Base-by-base conservation (phyloP, 345 rosid species). In the Eucalyptus sp. region DNA sequence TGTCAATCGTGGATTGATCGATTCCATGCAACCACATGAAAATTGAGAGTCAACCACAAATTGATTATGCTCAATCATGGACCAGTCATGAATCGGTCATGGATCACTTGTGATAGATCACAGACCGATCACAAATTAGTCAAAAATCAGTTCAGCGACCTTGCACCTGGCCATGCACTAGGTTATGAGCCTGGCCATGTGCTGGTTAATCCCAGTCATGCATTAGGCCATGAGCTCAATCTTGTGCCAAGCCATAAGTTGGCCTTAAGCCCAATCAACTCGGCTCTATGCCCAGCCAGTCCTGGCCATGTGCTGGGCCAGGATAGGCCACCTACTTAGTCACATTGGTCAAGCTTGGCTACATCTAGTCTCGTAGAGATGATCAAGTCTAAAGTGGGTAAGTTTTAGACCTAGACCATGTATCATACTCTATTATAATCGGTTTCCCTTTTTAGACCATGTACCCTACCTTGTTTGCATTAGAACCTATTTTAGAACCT, bases 331-430 rank as follows among this genome's bases (percentile, higher is more conserved):
- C 64, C 12, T 2, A 58, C 64, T 58, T 58, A 58, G n/a, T 7
- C 64, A 24, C 0, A 0, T 3, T 3, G 0, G 2, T 24, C 3
- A 58, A 58, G 64, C 6, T 58, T 58, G 64, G 12, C 13, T 25
- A 58, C 25, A 7, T 52, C 25, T 2, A 52, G 10, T 52, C 25
- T 7, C 5, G 25, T 52, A 52, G 25, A 10, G 24, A 52, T 52
- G 25, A 52, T 52, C 25, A 52, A 0, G 58, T 20, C 25, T 52
- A 52, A 0, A 5, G 10, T 20, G 58, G 10, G 24, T 52, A 52
- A 0, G 8, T 20, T 52, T 0, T 2, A 52, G 0, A 52, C 58
- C 1, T 52, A 2, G 58, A 52, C 10, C 58, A 1, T 52, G 7
- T 52, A 56, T 6, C 62, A 3, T 22, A 56, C 13, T 16, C 13